A percentile compares a stretch with the other conserved stretches of the same genome.
These are phyloP conservation scores for Chlamydomonas urium DNA, from an alignment of 139 green algal genomes.

Conservation along the genomic window DNA sequence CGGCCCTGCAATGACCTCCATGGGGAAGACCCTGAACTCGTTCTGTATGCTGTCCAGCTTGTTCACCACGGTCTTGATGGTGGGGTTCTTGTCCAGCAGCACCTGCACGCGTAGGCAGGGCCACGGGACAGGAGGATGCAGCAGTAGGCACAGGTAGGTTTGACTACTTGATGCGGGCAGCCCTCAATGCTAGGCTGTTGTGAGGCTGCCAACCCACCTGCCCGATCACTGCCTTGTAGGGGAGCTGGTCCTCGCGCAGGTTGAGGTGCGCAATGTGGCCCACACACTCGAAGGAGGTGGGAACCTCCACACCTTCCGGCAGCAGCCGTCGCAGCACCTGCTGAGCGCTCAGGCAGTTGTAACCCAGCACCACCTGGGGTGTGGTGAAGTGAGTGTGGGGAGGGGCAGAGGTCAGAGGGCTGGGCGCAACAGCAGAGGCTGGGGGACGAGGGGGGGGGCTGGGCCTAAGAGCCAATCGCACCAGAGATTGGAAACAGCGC, in stretches of 20 bases:
- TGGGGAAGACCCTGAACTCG: slow-evolving; percentile 89
- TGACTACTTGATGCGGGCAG: too few relatives aligned
- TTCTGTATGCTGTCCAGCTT: slow-evolving; percentile 92
- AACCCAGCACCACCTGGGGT: too few relatives aligned
- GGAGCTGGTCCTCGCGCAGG: slow-evolving; percentile 79
- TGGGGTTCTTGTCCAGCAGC: slow-evolving; percentile 89
- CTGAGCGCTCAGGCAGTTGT: slow-evolving; percentile 3
- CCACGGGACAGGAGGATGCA: too few relatives aligned
- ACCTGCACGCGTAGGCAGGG: slow-evolving; percentile 26
- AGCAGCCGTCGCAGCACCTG: slow-evolving; percentile 67
- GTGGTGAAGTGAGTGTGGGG: too few relatives aligned
- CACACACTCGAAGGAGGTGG: slow-evolving; percentile 88
- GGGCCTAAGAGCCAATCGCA: too few relatives aligned
- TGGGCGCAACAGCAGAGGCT: too few relatives aligned
- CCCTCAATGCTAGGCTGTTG: too few relatives aligned
- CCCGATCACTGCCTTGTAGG: slow-evolving; percentile 60
- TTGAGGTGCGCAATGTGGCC: slow-evolving; percentile 97
- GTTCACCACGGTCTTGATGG: slow-evolving; percentile 90
- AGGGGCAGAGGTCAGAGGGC: too few relatives aligned
- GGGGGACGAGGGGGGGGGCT: too few relatives aligned
- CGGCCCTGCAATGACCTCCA: slow-evolving; percentile 92
- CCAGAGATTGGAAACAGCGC: too few relatives aligned
- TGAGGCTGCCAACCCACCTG: slow-evolving; percentile 26
- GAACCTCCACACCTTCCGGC: slow-evolving; percentile 72
- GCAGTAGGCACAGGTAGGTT: too few relatives aligned